phyloP scores from a whole-genome alignment of 2,329 filamentous ascomycete genomes.

The Sarocladiaceae sp. region DNA sequence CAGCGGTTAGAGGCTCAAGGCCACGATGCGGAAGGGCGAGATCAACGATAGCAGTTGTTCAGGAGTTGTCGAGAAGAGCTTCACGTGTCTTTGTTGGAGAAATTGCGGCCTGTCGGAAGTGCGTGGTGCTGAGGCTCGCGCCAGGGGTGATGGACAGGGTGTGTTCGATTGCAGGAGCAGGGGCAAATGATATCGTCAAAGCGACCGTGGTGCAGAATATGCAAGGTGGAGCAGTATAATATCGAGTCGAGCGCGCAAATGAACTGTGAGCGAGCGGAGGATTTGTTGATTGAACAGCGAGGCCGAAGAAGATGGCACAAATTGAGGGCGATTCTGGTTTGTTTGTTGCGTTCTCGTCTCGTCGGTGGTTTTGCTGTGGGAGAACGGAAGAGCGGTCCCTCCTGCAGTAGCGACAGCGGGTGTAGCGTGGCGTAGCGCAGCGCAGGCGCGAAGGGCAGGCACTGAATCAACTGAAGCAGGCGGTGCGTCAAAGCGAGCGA shows the following conservation, averaged over 20 bases:
- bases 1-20: constrained; percentile 15
- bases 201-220: background rate
- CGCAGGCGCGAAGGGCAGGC: background rate
- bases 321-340: too few species aligned
- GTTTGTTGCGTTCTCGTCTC: too few species aligned
- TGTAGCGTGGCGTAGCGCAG: background rate
- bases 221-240: background rate
- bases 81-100: constrained; percentile 3
- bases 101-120: background rate
- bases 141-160: constrained; percentile 1
- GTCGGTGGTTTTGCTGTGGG: background rate
- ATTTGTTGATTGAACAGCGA: background rate
- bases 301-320: background rate
- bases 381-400: background rate
- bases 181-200: background rate
- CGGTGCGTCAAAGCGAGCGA: constrained; percentile 6
- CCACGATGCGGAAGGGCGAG: constrained; percentile 3
- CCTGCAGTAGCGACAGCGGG: background rate
- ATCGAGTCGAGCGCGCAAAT: background rate
- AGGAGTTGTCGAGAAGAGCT: background rate
- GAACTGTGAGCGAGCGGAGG: background rate
- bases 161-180: background rate
- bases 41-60: background rate
- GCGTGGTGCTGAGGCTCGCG: background rate
- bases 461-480: too few species aligned